These are phyloP conservation scores for Cymbopogon flexuosus DNA, from an alignment of 202 grass and related monocot species.

Conservation along the genomic window DNA sequence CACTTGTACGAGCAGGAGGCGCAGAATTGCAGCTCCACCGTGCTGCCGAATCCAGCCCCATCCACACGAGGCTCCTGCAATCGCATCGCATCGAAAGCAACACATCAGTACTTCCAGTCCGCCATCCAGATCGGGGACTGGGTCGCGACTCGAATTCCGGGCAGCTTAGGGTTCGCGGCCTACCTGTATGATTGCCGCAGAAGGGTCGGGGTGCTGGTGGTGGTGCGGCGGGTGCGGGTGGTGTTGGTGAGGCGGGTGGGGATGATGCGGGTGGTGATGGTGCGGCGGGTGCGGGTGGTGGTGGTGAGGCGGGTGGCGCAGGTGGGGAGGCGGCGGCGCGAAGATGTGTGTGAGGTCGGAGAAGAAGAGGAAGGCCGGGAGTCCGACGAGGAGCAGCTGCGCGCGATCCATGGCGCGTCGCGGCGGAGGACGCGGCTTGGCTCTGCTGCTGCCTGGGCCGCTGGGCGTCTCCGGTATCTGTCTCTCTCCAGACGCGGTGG, in stretches of 20 bases:
- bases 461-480: background rate
- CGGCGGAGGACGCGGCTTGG: background rate
- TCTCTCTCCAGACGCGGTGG: background rate
- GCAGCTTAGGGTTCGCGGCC: constrained; percentile 17
- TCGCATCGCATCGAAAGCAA: background rate
- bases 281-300: constrained; percentile 7
- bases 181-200: constrained; percentile 31
- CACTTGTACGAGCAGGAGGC: constrained; percentile 89
- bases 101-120: background rate
- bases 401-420: constrained; percentile 57
- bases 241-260: too few species aligned
- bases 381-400: constrained; percentile 76
- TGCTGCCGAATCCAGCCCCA: constrained; percentile 59
- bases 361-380: constrained; percentile 82
- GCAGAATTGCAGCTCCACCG: constrained; percentile 80
- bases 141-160: background rate
- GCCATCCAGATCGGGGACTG: constrained; percentile 16
- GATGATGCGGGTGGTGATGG: constrained; percentile 24
- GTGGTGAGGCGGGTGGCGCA: constrained; percentile 24
- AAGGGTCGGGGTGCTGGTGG: constrained; percentile 27
- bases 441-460: background rate
- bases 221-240: constrained; percentile 24
- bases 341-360: constrained; percentile 85
- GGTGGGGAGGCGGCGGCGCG: constrained; percentile 59
- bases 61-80: constrained; percentile 44